Conservation (phyloP, 768 basidiomycete species). For the Tylopilus intermedius region DNA sequence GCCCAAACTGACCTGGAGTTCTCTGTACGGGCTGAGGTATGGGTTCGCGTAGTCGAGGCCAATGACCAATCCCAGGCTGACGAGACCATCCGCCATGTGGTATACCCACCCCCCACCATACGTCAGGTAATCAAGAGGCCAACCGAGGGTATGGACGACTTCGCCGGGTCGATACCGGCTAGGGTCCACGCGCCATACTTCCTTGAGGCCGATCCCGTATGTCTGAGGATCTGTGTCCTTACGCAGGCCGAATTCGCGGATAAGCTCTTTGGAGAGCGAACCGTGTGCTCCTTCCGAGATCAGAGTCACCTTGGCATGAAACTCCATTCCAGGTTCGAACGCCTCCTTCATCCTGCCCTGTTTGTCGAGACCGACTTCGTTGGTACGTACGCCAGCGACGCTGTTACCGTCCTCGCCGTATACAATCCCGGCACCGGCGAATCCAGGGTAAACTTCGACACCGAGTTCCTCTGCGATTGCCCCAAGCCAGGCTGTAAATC, state of each 20-base stretch:
- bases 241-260: constrained; percentile 70
- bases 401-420: constrained; percentile 48
- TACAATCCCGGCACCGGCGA: constrained; percentile 84
- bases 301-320: constrained; percentile 85
- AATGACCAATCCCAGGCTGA: constrained; percentile 86
- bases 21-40: constrained; percentile 84
- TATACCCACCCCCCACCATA: constrained; percentile 90
- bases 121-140: constrained; percentile 78
- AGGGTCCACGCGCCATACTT: constrained; percentile 87
- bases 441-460: constrained; percentile 95
- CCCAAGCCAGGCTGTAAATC: constrained; percentile 86
- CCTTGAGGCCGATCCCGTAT: constrained; percentile 93
- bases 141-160: constrained; percentile 92
- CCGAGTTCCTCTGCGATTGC: constrained; percentile 79
- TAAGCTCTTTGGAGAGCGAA: constrained; percentile 75
- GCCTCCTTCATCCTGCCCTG: constrained; percentile 71
- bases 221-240: constrained; percentile 76
- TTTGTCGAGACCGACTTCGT: constrained; percentile 89
- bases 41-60: constrained; percentile 95
- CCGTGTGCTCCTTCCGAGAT: constrained; percentile 96
- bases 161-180: constrained; percentile 58
- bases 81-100: constrained; percentile 90
- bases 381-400: constrained; percentile 74
- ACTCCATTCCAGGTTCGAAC: constrained; percentile 96
- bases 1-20: constrained; percentile 68